A percentile compares a stretch with the other conserved stretches of the same genome.
These are phyloP conservation scores for Solanum paucissectum DNA, from an alignment of 257 asterid genomes.

Conservation along the genomic window DNA sequence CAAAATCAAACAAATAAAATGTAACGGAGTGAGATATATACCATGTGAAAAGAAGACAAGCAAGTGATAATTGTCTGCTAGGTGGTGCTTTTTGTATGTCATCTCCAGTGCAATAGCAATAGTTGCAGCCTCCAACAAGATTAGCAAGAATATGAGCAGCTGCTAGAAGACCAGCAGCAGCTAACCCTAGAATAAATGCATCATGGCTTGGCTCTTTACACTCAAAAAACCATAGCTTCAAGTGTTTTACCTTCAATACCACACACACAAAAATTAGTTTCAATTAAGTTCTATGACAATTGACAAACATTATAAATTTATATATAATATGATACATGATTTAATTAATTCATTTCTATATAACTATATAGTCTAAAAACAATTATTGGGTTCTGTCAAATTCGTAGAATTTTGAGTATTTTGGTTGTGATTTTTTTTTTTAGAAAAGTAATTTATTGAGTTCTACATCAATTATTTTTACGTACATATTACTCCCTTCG, in stretches of 20 bases:
- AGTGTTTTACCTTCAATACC: conserved; percentile 47
- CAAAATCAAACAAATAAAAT: background rate
- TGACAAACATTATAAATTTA: background rate
- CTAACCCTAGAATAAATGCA: conserved; percentile 58
- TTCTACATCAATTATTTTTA: background rate
- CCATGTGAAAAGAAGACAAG: conserved; percentile 62
- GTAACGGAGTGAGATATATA: background rate
- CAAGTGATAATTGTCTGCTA: conserved; percentile 42
- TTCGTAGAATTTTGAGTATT: background rate
- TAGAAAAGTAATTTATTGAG: background rate
- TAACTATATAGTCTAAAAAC: background rate
- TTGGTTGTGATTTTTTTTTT: background rate
- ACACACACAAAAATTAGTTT: background rate
- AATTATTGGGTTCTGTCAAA: background rate
- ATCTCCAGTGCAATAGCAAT: conserved; percentile 17
- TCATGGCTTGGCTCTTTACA: conserved; percentile 86
- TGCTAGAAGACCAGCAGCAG: conserved; percentile 54
- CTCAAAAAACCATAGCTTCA: conserved; percentile 72
- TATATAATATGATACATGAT: background rate
- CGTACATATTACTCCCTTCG: background rate
- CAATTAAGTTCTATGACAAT: background rate
- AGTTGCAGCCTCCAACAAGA: conserved; percentile 52
- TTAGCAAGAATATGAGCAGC: conserved; percentile 61
- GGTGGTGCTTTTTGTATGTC: conserved; percentile 52
- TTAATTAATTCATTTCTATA: background rate